These are phyloP conservation scores for Colletotrichum agaves DNA, from an alignment of 2,329 filamentous ascomycete species.

Conservation along the genomic window DNA sequence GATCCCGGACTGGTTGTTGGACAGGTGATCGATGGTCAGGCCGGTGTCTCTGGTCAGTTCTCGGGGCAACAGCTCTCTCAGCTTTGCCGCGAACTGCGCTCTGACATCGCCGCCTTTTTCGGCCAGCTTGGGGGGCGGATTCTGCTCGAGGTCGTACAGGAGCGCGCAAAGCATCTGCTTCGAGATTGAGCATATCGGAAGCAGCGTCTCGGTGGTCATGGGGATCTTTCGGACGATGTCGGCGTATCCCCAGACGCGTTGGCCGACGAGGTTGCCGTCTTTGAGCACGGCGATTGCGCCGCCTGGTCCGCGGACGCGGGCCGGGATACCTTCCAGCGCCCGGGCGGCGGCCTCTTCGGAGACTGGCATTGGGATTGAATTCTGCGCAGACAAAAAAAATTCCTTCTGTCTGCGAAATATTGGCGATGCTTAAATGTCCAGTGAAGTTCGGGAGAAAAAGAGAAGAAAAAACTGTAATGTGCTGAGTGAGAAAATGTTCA, in stretches of 20 bases:
- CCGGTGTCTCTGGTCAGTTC: slow-evolving; percentile 41
- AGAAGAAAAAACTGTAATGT: too few species aligned
- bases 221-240: slow-evolving; percentile 51
- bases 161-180: slow-evolving; percentile 56
- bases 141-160: slow-evolving; percentile 47
- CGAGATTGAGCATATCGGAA: slow-evolving; percentile 59
- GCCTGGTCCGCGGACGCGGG: slow-evolving; percentile 49
- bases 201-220: slow-evolving; percentile 48
- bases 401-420: too few species aligned
- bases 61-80: slow-evolving; percentile 42
- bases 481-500: too few species aligned
- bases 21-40: slow-evolving; percentile 50
- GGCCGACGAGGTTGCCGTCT: slow-evolving; percentile 52
- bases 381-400: neutral
- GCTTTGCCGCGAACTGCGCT: slow-evolving; percentile 44
- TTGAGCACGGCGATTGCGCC: slow-evolving; percentile 54
- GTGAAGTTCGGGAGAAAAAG: too few species aligned
- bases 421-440: neutral
- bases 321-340: neutral
- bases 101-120: slow-evolving; percentile 40
- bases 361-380: neutral
- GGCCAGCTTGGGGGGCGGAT: slow-evolving; percentile 45
- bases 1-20: slow-evolving; percentile 55
- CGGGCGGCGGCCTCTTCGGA: neutral
- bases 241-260: slow-evolving; percentile 55